Evolutionary conservation across 2,329 filamentous ascomycete genomes (phyloP), one percentile per base, ranked within the genome.

Genomic region (Exophiala xenobiotica): DNA sequence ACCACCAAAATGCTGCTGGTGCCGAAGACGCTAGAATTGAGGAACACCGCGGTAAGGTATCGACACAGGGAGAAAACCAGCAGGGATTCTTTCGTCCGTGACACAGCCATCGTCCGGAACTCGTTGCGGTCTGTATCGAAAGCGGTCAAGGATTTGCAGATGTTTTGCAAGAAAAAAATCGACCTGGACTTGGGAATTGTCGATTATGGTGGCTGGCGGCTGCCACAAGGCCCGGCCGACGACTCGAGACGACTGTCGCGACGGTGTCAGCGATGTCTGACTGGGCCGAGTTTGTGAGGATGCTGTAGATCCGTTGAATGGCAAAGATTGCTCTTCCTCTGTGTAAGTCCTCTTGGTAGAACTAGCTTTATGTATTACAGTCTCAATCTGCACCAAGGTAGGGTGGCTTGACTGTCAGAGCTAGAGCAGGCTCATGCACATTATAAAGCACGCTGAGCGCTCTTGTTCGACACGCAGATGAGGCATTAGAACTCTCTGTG

Each of bases 51-150:
- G 20, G 47, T 50, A n/a, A 50, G 11, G 26, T 43, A 50, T 9
- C 47, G 47, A 18, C 6, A 20, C 19, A 50, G 26, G 39, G 47
- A 50, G 40, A 50, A 50, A 39, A 44, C 43, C n/a, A 50, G 16
- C 19, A 50, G 40, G 6, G 47, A 50, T 5, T 35, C 47, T 11
- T 26, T 29, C n/a, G 18, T 29, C 6, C 40, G 47, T 23, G 39
- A 44, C 4, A 35, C 16, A 5, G 35, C 20, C 5, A 50, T 14
- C 18, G 2, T 37, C 23, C 39, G 9, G 12, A 44, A 43, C 12
- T 14, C 19, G 16, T 50, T 50, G 26, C 14, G 16, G 2, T 35
- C 16, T 2, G 47, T 44, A 14, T 50, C 47, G 27, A 44, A 50
- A 1, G 38, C 38, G 2, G 24, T 43, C 20, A 50, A 12, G 3